Conservation (phyloP, 108 stramenopile species). For the Nitzschia palea region DNA sequence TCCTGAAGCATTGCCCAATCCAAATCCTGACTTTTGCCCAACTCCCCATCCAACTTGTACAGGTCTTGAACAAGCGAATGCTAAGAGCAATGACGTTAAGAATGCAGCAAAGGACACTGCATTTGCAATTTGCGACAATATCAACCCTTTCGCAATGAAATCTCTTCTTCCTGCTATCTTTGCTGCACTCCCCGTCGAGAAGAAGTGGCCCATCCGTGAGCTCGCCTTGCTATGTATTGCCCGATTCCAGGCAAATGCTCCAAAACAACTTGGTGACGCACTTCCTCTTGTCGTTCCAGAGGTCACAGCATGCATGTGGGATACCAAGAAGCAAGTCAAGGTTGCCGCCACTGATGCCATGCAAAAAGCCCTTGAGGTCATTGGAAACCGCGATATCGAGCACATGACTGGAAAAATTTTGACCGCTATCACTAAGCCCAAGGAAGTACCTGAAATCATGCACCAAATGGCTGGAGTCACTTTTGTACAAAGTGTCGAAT, state of each 20-base stretch:
- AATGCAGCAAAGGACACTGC: slow-evolving; percentile 65
- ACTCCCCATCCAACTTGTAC: no score
- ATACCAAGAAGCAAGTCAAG: slow-evolving; percentile 98
- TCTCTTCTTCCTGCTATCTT: slow-evolving; percentile 83
- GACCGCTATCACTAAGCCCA: slow-evolving; percentile 91
- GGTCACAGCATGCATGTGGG: slow-evolving; percentile 96
- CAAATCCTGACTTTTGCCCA: no score
- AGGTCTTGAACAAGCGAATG: slow-evolving; percentile 69
- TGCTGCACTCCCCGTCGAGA: slow-evolving; percentile 75
- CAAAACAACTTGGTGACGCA: slow-evolving; percentile 83
- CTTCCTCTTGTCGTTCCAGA: slow-evolving; percentile 93
- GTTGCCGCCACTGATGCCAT: slow-evolving; percentile 90
- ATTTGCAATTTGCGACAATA: slow-evolving; percentile 79
- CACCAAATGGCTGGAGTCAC: slow-evolving; percentile 95
- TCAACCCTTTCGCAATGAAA: slow-evolving; percentile 89
- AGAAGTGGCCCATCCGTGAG: slow-evolving; percentile 88
- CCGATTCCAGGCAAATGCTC: slow-evolving; percentile 63
- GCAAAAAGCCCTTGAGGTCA: slow-evolving; percentile 88
- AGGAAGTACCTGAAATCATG: slow-evolving; percentile 96
- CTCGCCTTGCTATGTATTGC: slow-evolving; percentile 80
- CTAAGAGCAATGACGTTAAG: slow-evolving; percentile 66
- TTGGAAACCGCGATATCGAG: slow-evolving; percentile 99
- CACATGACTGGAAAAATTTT: slow-evolving; percentile 96
- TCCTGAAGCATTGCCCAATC: no score
- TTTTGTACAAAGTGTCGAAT: slow-evolving; percentile 98